Percentiles rank a stretch among this genome's conserved stretches.
phyloP scores from a whole-genome alignment of 2,329 filamentous ascomycete species.

The Penicillium vulpinum region DNA sequence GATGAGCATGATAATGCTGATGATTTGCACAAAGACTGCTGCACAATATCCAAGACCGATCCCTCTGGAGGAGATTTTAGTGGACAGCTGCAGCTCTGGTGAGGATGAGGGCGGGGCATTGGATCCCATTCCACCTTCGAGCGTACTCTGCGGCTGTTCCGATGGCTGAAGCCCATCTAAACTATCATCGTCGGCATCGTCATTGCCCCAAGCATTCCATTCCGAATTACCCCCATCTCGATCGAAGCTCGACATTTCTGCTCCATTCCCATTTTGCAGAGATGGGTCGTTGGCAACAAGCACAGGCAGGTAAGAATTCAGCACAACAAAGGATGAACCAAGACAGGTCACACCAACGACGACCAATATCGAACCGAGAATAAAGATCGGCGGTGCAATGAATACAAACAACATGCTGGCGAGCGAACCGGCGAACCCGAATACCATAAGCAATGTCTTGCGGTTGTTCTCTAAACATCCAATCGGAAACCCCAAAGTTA shows the following conservation, averaged over 20 bases:
- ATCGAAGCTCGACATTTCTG: constrained; percentile 29
- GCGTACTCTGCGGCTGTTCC: neutral
- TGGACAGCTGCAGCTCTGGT: constrained; percentile 75
- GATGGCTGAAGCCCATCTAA: constrained; percentile 13
- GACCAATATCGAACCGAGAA: constrained; percentile 75
- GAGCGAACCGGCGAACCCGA: constrained; percentile 75
- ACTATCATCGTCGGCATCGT: constrained; percentile 21
- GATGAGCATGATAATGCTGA: constrained; percentile 73
- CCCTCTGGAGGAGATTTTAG: constrained; percentile 81
- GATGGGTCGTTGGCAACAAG: constrained; percentile 77
- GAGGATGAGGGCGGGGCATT: constrained; percentile 34
- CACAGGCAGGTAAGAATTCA: constrained; percentile 88
- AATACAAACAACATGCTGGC: constrained; percentile 86
- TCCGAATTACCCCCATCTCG: constrained; percentile 16
- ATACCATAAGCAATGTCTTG: constrained; percentile 77
- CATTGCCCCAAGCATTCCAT: constrained; percentile 18
- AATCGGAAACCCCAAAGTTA: constrained; percentile 5
- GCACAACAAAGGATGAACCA: constrained; percentile 83
- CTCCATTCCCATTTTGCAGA: constrained; percentile 33
- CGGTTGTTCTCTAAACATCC: constrained; percentile 52
- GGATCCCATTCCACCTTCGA: constrained; percentile 10
- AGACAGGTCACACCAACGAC: constrained; percentile 87
- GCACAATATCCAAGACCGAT: constrained; percentile 87
- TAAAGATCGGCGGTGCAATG: constrained; percentile 70
- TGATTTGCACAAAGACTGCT: constrained; percentile 76